A percentile compares a stretch with the other conserved stretches of the same genome.
Evolutionary conservation across 2,329 filamentous ascomycete species (phyloP).

Genomic region (Didymosphaeria variabile): DNA sequence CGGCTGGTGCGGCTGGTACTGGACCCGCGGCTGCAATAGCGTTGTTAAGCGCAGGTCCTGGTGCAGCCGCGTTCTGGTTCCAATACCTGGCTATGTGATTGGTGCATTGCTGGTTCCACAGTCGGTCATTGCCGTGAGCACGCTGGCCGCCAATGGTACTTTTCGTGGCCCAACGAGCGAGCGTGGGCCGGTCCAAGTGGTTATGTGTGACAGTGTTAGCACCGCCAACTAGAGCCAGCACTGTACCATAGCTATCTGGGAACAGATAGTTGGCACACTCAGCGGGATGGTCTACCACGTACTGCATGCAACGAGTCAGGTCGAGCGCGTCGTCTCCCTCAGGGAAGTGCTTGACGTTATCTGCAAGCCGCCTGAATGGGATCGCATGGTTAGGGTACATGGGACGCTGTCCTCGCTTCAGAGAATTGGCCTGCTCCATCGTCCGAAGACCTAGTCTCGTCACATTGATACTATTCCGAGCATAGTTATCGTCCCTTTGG

Average conservation of each 20-base stretch:
- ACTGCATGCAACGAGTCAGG: conserved; percentile 33
- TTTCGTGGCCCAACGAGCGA: neutral
- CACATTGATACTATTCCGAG: neutral
- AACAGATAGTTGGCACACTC: conserved; percentile 29
- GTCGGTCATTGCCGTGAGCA: neutral
- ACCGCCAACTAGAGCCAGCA: neutral
- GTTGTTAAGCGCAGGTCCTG: neutral
- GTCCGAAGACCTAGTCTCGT: neutral
- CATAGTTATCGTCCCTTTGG: neutral
- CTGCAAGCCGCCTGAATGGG: conserved; percentile 25
- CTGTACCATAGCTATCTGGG: conserved; percentile 25
- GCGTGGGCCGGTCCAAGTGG: neutral
- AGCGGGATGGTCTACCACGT: conserved; percentile 20
- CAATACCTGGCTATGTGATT: neutral
- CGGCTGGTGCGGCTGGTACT: neutral
- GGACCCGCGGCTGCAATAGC: neutral
- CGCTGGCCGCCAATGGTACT: neutral
- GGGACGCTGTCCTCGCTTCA: neutral
- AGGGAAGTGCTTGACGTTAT: conserved; percentile 33
- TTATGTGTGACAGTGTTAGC: neutral
- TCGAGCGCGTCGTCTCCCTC: conserved; percentile 29
- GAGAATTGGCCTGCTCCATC: neutral
- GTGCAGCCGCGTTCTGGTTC: neutral
- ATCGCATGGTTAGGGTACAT: conserved; percentile 11
- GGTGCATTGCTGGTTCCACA: neutral